These are phyloP conservation scores for Apiotrichum gamsii DNA, from an alignment of 1,284 basidiomycete species.

Conservation along the genomic window DNA sequence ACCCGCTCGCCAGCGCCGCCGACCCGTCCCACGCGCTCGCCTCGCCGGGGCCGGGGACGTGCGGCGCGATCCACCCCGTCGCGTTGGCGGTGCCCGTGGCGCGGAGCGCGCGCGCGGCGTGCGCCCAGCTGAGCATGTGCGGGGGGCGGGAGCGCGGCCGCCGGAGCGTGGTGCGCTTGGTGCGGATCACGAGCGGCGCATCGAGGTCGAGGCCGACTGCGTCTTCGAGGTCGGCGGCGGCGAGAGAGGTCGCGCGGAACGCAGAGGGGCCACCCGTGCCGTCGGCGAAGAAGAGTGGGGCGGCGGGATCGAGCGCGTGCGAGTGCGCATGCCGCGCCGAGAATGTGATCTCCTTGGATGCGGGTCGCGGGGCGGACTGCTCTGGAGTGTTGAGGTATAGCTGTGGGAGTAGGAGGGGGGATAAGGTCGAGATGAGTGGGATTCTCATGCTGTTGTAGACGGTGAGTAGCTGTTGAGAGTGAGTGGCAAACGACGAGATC, in stretches of 20 bases:
- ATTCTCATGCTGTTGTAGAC: no score
- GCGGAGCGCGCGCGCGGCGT: constrained; percentile 1
- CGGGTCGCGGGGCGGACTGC: background rate
- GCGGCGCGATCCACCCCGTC: constrained; percentile 9
- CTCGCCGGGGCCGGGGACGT: no score
- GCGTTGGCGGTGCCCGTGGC: constrained; percentile 2
- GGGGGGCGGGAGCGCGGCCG: constrained; percentile 33
- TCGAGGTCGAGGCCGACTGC: no score
- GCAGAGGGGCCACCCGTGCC: background rate
- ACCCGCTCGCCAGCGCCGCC: constrained; percentile 22
- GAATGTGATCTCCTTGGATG: constrained; percentile 18
- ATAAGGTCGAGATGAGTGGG: no score
- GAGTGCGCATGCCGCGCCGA: constrained; percentile 31
- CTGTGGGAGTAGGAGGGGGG: no score
- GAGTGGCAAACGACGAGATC: no score
- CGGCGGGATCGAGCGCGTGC: constrained; percentile 15
- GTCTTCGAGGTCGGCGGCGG: background rate
- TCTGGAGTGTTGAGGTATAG: background rate
- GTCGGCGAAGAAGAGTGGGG: constrained; percentile 1
- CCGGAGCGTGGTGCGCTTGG: constrained; percentile 30
- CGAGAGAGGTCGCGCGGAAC: background rate
- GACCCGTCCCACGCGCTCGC: no score
- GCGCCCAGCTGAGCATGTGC: constrained; percentile 35
- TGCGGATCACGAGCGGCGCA: constrained; percentile 26
- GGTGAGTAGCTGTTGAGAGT: no score